Conservation (phyloP, 352 stramenopile genomes). For the Peronospora farinosa region DNA sequence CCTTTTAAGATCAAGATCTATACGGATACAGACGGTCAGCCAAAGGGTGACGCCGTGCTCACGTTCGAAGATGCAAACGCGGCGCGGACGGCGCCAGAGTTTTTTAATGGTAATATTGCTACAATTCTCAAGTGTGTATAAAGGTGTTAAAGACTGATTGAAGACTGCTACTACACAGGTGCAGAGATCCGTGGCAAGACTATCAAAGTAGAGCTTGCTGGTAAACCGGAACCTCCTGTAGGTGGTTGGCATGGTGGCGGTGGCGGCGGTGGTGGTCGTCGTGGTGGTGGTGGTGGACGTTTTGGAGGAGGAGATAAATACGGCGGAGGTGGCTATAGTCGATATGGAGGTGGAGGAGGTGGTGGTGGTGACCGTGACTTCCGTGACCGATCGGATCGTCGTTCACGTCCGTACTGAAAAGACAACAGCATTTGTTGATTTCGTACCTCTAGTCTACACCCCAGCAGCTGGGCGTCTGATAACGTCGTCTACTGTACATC, state of each 20-base stretch:
- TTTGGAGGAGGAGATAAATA: slow-evolving; percentile 39
- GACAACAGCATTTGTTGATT: slow-evolving; percentile 10
- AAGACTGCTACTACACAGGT: slow-evolving; percentile 24
- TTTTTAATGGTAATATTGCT: slow-evolving; percentile 64
- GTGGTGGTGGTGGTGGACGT: slow-evolving; percentile 36
- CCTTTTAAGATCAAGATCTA: slow-evolving; percentile 90
- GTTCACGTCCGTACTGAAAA: slow-evolving; percentile 58
- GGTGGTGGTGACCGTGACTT: slow-evolving; percentile 39
- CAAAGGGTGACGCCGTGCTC: slow-evolving; percentile 80
- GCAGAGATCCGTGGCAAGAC: slow-evolving; percentile 70
- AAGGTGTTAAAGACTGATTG: too few species aligned
- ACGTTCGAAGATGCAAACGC: slow-evolving; percentile 84
- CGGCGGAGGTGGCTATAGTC: slow-evolving; percentile 29
- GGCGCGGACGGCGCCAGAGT: slow-evolving; percentile 67
- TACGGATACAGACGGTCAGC: slow-evolving; percentile 55
- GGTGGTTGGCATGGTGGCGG: slow-evolving; percentile 62
- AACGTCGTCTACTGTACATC: neutral
- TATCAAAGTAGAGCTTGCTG: slow-evolving; percentile 81
- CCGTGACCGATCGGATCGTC: slow-evolving; percentile 41
- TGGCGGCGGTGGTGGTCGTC: slow-evolving; percentile 32
- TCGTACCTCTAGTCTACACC: slow-evolving; percentile 15
- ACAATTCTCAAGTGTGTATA: neutral
- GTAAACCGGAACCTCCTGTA: slow-evolving; percentile 72
- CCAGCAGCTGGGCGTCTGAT: neutral
- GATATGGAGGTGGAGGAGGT: slow-evolving; percentile 29